phyloP scores from a whole-genome alignment of 78 protist genomes.

The slime mould (Dictyostelium discoideum) region DNA sequence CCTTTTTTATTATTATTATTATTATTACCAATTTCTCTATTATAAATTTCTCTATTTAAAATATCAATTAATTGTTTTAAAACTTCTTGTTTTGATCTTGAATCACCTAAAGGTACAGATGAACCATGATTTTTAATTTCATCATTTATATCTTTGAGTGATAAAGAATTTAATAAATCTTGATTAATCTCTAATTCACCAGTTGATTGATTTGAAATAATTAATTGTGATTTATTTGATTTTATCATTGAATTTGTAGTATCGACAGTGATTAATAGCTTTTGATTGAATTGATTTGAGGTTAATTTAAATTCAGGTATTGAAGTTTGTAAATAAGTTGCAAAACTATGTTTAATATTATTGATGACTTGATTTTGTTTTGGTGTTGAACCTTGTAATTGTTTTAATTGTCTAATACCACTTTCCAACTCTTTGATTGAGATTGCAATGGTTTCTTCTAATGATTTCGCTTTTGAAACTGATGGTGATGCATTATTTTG shows the following conservation, averaged over 20 bases:
- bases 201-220: not conserved
- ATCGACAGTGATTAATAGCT: not conserved
- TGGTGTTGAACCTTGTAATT: constrained; percentile 27
- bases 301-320: constrained; percentile 39
- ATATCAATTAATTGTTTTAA: constrained; percentile 1
- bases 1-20: not conserved
- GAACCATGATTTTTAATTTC: not conserved
- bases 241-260: not conserved
- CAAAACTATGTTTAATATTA: constrained; percentile 34
- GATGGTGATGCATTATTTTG: constrained; percentile 10
- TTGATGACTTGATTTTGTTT: constrained; percentile 29
- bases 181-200: not conserved
- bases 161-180: not conserved
- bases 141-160: not conserved
- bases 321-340: not conserved
- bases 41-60: not conserved
- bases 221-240: not conserved
- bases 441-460: constrained; percentile 6
- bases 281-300: not conserved
- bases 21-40: not conserved
- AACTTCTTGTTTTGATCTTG: not conserved
- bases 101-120: not conserved
- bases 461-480: constrained; percentile 15
- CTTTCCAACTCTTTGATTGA: constrained; percentile 30
- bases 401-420: constrained; percentile 44